These are phyloP conservation scores for Zygoascus sp. DNA, from an alignment of 1,139 yeast species.

Conservation along the genomic window DNA sequence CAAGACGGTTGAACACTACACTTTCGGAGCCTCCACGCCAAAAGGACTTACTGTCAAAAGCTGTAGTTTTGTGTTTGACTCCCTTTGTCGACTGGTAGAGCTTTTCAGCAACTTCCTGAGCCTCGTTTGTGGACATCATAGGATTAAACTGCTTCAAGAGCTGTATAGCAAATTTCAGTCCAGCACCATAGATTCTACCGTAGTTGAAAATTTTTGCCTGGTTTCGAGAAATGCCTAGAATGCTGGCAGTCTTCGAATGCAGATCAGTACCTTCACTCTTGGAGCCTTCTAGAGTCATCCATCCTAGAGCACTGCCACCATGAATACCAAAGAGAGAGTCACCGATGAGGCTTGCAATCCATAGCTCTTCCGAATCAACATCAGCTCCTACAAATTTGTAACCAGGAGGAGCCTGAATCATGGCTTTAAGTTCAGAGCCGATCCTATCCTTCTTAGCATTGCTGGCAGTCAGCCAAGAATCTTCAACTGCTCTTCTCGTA, in stretches of 20 bases:
- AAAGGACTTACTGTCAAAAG: constrained; percentile 38
- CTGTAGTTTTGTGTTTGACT: constrained; percentile 37
- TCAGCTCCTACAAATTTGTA: constrained; percentile 93
- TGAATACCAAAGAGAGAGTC: constrained; percentile 85
- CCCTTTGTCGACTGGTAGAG: constrained; percentile 87
- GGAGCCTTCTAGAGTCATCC: constrained; percentile 99
- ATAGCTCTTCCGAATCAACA: constrained; percentile 95
- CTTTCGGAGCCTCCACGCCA: constrained; percentile 97
- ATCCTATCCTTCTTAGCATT: constrained; percentile 81
- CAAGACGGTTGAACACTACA: constrained; percentile 81
- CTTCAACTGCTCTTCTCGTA: constrained; percentile 94
- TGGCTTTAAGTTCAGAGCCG: constrained; percentile 90
- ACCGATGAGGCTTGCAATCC: constrained; percentile 96
- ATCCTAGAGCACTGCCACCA: constrained; percentile 95
- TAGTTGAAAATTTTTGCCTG: constrained; percentile 95
- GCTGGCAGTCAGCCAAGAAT: constrained; percentile 96
- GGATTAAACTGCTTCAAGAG: constrained; percentile 81
- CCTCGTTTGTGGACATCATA: constrained; percentile 59
- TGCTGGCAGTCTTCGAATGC: constrained; percentile 89
- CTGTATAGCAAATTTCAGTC: constrained; percentile 80
- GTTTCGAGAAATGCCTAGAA: constrained; percentile 81
- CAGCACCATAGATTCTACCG: constrained; percentile 98
- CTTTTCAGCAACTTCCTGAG: constrained; percentile 59
- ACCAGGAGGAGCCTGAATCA: constrained; percentile 82
- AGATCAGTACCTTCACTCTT: constrained; percentile 87